Evolutionary conservation across 257 asterid genomes (phyloP), one percentile per base, ranked within the genome.

Genomic region (Datura wrightii): DNA sequence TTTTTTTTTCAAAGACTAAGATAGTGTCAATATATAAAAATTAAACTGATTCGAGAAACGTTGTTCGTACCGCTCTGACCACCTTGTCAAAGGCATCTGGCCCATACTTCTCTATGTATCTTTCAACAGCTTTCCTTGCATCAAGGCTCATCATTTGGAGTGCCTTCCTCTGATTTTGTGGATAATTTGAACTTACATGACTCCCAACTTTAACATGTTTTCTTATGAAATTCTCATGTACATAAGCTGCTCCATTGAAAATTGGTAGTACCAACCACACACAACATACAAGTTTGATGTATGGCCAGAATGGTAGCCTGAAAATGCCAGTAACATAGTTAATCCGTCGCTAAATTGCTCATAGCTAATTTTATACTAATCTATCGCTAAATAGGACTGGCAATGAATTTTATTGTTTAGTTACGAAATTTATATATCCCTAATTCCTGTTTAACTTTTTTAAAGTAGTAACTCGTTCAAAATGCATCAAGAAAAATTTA

Each of bases 251-350:
- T 66, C 93, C 93, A 72, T 91, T 87, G 82, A 89, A 88, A 37
- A 83, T 83, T 36, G 93, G 92, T 83, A 91, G 81, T 39, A 87
- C 90, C 82, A 91, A 76, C 92, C 92, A 89, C 87, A 89, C 56
- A 87, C 91, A 87, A 84, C 89, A 84, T 79, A 96, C 44, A 2
- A 96, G 97, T 93, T 96, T 96, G 83, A 89, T 39, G 89, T 92
- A 93, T 10, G 97, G 86, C 99, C 99, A 95, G 83, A 97, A 87
- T n/a, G 98, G 98, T 42, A 97, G 86, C 98, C 99, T 96, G 87
- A 48, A 46, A 65, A 53, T 14, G 16, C 8, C 31, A 71, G 13
- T 16, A 39, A n/a, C 18, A 4, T 44, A 10, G 10, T 65, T 65
- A 65, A 34, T 63, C 6, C 5, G n/a, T 34, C n/a, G 1, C 7